These are phyloP conservation scores for Alternaria sp. DNA, from an alignment of 2,329 filamentous ascomycete genomes.

Conservation along the genomic window DNA sequence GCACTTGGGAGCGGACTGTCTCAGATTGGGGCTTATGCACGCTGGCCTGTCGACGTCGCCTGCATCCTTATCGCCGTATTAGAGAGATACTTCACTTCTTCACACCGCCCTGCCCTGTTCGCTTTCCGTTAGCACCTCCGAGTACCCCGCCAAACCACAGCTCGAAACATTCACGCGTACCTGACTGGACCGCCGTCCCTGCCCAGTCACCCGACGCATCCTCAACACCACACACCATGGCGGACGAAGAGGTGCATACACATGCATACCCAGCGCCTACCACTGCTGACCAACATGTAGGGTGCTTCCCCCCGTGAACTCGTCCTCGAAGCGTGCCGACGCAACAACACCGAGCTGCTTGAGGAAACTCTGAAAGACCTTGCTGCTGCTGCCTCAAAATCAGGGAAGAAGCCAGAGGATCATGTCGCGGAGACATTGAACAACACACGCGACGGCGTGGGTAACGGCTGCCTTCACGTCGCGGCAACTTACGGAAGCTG, in stretches of 20 bases:
- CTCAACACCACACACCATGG: constrained; percentile 32
- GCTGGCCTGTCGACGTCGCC: constrained; percentile 7
- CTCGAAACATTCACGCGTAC: constrained; percentile 14
- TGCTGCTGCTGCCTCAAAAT: constrained; percentile 54
- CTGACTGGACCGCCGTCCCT: constrained; percentile 1
- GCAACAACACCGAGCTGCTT: constrained; percentile 89
- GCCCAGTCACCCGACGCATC: constrained; percentile 1
- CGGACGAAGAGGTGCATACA: constrained; percentile 42
- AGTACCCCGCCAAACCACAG: constrained; percentile 14
- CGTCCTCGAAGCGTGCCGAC: constrained; percentile 89
- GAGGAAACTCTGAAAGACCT: constrained; percentile 69
- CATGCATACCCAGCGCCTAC: not conserved
- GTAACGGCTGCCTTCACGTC: constrained; percentile 88
- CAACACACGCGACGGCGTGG: constrained; percentile 81
- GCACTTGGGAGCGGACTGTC: constrained; percentile 21
- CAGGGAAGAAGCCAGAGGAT: constrained; percentile 60
- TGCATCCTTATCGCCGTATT: not conserved
- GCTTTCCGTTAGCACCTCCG: constrained; percentile 18
- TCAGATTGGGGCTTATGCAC: constrained; percentile 22
- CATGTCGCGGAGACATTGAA: constrained; percentile 82
- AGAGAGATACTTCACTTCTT: constrained; percentile 1
- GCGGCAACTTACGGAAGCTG: constrained; percentile 86
- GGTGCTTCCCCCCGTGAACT: constrained; percentile 86
- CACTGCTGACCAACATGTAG: constrained; percentile 53
- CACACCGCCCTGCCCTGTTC: constrained; percentile 9